phyloP scores from a whole-genome alignment of 2,329 filamentous ascomycete genomes.

The Fusarium scirpi region DNA sequence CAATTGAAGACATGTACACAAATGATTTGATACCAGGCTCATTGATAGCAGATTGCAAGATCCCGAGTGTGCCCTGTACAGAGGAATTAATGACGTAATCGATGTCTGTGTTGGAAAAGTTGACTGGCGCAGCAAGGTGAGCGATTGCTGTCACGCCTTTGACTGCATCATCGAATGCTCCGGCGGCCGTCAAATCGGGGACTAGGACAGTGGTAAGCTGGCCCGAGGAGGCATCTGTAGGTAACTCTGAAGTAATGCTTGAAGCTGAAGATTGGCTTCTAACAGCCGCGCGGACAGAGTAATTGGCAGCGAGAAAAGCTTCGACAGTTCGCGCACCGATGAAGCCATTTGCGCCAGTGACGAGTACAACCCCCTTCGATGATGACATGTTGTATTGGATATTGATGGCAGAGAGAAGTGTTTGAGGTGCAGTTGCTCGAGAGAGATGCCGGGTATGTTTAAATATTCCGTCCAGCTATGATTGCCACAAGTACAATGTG shows the following conservation, averaged over 20 bases:
- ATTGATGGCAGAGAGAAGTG: background rate
- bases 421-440: rapidly evolving
- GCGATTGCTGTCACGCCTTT: background rate
- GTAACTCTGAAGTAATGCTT: conserved; percentile 4
- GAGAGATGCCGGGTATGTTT: background rate
- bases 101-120: conserved; percentile 15
- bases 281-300: conserved; percentile 13
- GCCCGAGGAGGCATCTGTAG: background rate
- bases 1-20: conserved; percentile 19
- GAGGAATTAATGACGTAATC: conserved; percentile 21
- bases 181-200: background rate
- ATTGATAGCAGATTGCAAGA: conserved; percentile 6
- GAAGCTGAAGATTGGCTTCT: conserved; percentile 18
- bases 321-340: conserved; percentile 22
- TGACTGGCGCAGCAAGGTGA: conserved; percentile 16
- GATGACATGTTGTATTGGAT: conserved; percentile 1
- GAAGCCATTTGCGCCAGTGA: conserved; percentile 27
- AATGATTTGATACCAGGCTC: conserved; percentile 2
- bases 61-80: conserved; percentile 9
- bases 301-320: conserved; percentile 15
- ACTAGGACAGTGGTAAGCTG: background rate
- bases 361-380: conserved; percentile 12
- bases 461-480: background rate
- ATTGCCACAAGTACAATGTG: background rate
- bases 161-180: conserved; percentile 16